A percentile compares a stretch with the other conserved stretches of the same genome.
Evolutionary conservation across 495 filamentous ascomycete genomes (phyloP).

Genomic region (Penicillium subrubescens): DNA sequence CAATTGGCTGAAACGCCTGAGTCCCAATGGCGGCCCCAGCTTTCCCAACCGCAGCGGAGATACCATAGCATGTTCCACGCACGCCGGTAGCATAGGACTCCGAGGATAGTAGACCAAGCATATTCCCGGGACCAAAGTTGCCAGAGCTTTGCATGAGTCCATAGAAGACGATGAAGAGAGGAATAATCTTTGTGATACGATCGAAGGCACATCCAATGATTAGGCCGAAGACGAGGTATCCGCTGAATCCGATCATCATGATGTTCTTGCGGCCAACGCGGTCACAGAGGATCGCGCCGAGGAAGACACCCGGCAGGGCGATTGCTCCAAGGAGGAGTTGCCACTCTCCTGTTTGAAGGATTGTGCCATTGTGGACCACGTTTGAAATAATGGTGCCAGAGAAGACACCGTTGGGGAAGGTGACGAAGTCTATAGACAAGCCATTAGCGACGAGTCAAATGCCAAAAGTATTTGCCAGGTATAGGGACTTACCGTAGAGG

Average conservation of each 20-base stretch:
- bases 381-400: slow-evolving; percentile 50
- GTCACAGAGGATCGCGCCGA: slow-evolving; percentile 52
- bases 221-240: slow-evolving; percentile 54
- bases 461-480: neutral
- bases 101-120: slow-evolving; percentile 52
- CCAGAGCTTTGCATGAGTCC: slow-evolving; percentile 54
- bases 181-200: slow-evolving; percentile 50
- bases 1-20: slow-evolving; percentile 52
- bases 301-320: slow-evolving; percentile 50
- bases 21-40: slow-evolving; percentile 56
- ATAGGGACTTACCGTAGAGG: slow-evolving; percentile 42
- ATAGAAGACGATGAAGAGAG: slow-evolving; percentile 57
- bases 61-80: slow-evolving; percentile 52
- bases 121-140: slow-evolving; percentile 55
- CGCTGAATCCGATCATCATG: slow-evolving; percentile 58
- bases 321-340: slow-evolving; percentile 50
- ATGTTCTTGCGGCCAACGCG: slow-evolving; percentile 49
- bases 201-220: slow-evolving; percentile 54
- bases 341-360: slow-evolving; percentile 49
- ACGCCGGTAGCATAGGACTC: slow-evolving; percentile 55
- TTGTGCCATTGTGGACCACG: slow-evolving; percentile 40
- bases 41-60: slow-evolving; percentile 56
- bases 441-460: neutral
- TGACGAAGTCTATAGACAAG: slow-evolving; percentile 31
- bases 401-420: slow-evolving; percentile 54